Evolutionary conservation across 75 land plant species (phyloP).

Genomic region (Cupressus sempervirens): DNA sequence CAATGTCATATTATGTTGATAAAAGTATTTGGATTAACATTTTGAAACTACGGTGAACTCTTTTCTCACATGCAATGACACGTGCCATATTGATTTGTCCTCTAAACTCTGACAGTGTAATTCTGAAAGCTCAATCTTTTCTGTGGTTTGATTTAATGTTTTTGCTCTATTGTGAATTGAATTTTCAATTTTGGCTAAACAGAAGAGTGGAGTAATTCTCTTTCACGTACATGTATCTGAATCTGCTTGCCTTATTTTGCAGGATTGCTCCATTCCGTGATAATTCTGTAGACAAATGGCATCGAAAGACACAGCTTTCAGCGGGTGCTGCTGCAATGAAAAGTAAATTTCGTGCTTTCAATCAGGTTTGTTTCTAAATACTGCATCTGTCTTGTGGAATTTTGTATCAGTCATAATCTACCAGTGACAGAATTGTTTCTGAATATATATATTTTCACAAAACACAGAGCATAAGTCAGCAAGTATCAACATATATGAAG

Average conservation of each 20-base stretch:
- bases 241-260: slow-evolving; percentile 10
- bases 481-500: slow-evolving; percentile 80
- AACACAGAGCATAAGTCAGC: slow-evolving; percentile 86
- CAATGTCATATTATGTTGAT: too few species aligned
- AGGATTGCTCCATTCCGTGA: slow-evolving; percentile 80
- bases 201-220: neutral
- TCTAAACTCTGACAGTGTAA: neutral
- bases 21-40: neutral
- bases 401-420: neutral
- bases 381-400: neutral
- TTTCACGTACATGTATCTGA: neutral
- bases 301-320: slow-evolving; percentile 82
- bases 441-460: neutral
- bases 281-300: slow-evolving; percentile 90
- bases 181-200: too few species aligned
- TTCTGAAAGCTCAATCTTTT: neutral
- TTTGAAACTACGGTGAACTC: neutral
- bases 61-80: neutral
- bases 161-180: neutral
- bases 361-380: slow-evolving; percentile 58
- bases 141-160: neutral
- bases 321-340: slow-evolving; percentile 88
- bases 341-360: slow-evolving; percentile 81
- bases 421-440: neutral
- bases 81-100: neutral